phyloP scores from a whole-genome alignment of 768 basidiomycete genomes.

The Mycena amicta region DNA sequence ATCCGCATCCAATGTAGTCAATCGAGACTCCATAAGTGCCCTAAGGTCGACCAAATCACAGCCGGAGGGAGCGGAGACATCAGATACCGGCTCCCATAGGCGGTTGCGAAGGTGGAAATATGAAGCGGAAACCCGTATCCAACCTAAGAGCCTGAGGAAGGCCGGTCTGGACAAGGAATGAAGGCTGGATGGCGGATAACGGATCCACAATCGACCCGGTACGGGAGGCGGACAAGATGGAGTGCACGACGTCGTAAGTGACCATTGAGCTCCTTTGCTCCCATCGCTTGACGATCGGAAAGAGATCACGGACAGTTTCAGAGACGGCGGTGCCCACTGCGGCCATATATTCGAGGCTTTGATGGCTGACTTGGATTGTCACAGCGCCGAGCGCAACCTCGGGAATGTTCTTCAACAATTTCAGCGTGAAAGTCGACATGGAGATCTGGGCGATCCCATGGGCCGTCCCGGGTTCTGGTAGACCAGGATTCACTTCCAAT shows the following conservation, averaged over 20 bases:
- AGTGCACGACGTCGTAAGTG: conserved; percentile 44
- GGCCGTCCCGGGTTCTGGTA: neutral
- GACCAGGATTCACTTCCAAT: neutral
- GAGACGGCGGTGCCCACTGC: conserved; percentile 36
- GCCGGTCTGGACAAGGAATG: conserved; percentile 79
- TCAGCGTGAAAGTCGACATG: conserved; percentile 2
- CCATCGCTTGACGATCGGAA: conserved; percentile 30
- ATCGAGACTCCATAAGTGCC: conserved; percentile 40
- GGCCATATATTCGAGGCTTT: conserved; percentile 44
- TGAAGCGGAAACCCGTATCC: conserved; percentile 71
- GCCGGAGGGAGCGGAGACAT: conserved; percentile 4
- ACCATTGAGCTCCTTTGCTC: conserved; percentile 30
- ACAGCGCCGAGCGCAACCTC: conserved; percentile 7
- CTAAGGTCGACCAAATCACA: conserved; percentile 34
- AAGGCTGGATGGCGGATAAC: conserved; percentile 81
- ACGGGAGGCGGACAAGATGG: conserved; percentile 54
- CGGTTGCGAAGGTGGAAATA: conserved; percentile 78
- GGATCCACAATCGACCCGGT: conserved; percentile 65
- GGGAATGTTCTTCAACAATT: conserved; percentile 2
- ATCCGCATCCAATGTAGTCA: conserved; percentile 49
- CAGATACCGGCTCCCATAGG: conserved; percentile 45
- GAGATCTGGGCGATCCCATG: conserved; percentile 2
- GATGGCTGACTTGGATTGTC: conserved; percentile 37
- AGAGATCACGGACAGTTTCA: conserved; percentile 28
- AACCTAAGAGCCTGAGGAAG: conserved; percentile 66